These are phyloP conservation scores for Acacia crassicarpa DNA, from an alignment of 306 rosid species.

Conservation along the genomic window DNA sequence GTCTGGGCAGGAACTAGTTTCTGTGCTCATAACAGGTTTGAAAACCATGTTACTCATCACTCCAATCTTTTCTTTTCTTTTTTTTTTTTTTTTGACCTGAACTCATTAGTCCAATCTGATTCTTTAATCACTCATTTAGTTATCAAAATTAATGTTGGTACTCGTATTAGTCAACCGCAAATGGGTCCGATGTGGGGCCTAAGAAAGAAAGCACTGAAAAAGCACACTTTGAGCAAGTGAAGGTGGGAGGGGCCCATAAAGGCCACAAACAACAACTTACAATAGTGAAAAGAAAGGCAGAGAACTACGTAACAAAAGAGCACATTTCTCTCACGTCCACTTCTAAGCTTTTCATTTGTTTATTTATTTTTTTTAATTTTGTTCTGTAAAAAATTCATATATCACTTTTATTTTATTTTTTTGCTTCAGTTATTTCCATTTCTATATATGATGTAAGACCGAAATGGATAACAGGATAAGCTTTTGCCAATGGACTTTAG, in stretches of 20 bases:
- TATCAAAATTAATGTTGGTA: background rate
- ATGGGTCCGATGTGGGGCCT: conserved; percentile 56
- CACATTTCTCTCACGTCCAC: conserved; percentile 68
- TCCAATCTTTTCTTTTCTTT: no score
- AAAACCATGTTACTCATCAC: no score
- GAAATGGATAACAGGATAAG: conserved; percentile 77
- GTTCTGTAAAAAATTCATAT: background rate
- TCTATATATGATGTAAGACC: conserved; percentile 36
- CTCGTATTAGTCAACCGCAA: background rate
- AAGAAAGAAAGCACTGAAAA: conserved; percentile 49
- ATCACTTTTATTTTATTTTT: background rate
- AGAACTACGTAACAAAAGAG: conserved; percentile 39
- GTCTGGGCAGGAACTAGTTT: no score
- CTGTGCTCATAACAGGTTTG: no score
- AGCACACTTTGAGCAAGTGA: conserved; percentile 58
- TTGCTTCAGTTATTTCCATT: conserved; percentile 43
- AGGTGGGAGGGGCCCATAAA: conserved; percentile 63
- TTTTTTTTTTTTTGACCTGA: no score
- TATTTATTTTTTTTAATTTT: background rate
- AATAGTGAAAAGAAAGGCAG: conserved; percentile 41
- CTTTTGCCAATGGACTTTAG: conserved; percentile 49
- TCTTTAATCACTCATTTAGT: no score
- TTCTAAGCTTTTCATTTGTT: conserved; percentile 34
- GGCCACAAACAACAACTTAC: conserved; percentile 62
- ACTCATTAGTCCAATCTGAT: no score